These are phyloP conservation scores for Hypoxylon fuscum DNA, from an alignment of 495 filamentous ascomycete species.

Conservation along the genomic window DNA sequence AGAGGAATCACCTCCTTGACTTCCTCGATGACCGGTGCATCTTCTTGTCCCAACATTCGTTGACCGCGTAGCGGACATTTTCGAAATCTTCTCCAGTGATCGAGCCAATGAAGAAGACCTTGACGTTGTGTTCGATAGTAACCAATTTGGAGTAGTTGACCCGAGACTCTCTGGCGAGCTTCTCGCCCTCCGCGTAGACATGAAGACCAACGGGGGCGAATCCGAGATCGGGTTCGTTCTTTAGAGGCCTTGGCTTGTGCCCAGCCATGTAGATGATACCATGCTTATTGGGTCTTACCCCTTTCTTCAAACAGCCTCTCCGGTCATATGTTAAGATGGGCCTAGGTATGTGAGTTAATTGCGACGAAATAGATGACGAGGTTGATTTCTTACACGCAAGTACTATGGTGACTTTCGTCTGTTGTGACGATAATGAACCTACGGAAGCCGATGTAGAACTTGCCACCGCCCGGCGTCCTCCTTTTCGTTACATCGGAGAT, in stretches of 20 bases:
- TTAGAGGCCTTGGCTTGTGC: slow-evolving; percentile 40
- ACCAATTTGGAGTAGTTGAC: slow-evolving; percentile 57
- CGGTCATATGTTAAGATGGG: slow-evolving; percentile 59
- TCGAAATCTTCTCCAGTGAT: slow-evolving; percentile 47
- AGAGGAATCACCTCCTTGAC: slow-evolving; percentile 42
- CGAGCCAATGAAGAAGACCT: slow-evolving; percentile 55
- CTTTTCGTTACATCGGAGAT: slow-evolving; percentile 45
- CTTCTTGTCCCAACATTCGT: slow-evolving; percentile 58
- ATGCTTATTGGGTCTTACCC: slow-evolving; percentile 56
- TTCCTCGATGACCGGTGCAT: slow-evolving; percentile 41
- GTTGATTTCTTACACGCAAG: slow-evolving; percentile 57
- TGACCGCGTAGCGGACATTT: slow-evolving; percentile 50
- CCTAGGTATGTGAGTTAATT: slow-evolving; percentile 34
- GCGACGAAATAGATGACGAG: not conserved
- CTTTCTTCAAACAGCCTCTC: slow-evolving; percentile 54
- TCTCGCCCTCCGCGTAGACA: slow-evolving; percentile 50
- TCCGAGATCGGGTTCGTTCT: slow-evolving; percentile 52
- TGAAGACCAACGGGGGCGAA: slow-evolving; percentile 50
- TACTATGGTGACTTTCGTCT: slow-evolving; percentile 56
- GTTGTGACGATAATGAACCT: slow-evolving; percentile 59
- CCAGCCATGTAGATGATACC: slow-evolving; percentile 53
- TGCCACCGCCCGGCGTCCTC: slow-evolving; percentile 38
- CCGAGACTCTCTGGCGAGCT: slow-evolving; percentile 54
- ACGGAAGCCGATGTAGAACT: slow-evolving; percentile 55
- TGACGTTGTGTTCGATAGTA: slow-evolving; percentile 60